Evolutionary conservation across 2,329 filamentous ascomycete species (phyloP).

Genomic region (Neocucurbitaria cava): DNA sequence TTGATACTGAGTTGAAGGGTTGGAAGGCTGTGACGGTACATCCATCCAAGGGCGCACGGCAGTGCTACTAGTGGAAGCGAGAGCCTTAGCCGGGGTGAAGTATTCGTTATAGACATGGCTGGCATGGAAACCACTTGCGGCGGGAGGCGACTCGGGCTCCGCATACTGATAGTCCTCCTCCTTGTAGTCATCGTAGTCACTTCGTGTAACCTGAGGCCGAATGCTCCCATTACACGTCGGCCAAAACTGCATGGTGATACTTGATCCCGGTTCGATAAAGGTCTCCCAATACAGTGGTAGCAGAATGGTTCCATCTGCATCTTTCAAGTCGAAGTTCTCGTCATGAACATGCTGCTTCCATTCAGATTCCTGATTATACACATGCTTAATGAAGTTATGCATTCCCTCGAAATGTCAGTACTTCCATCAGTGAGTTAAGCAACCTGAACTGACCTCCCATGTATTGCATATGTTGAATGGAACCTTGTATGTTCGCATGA

Average conservation of each 20-base stretch:
- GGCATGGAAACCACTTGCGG: conserved; percentile 37
- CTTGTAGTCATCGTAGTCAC: conserved; percentile 44
- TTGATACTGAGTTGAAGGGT: conserved; percentile 51
- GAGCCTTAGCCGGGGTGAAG: conserved; percentile 35
- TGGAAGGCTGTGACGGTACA: conserved; percentile 42
- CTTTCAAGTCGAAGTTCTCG: conserved; percentile 5
- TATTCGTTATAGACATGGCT: conserved; percentile 38
- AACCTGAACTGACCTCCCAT: conserved; percentile 10
- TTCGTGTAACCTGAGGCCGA: no score
- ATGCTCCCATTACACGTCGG: background rate
- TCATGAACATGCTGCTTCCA: background rate
- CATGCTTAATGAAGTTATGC: conserved; percentile 4
- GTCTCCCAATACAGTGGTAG: conserved; percentile 8
- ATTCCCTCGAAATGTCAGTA: conserved; percentile 10
- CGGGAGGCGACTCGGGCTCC: conserved; percentile 45
- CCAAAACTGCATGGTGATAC: conserved; percentile 12
- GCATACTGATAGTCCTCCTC: conserved; percentile 40
- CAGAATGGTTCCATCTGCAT: conserved; percentile 6
- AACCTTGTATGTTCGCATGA: conserved; percentile 14
- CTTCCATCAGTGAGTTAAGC: background rate
- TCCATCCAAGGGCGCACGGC: conserved; percentile 59
- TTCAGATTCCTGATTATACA: background rate
- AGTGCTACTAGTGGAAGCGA: conserved; percentile 24
- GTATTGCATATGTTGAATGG: conserved; percentile 14
- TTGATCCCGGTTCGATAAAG: conserved; percentile 11